Evolutionary conservation across 768 basidiomycete species (phyloP), one percentile per base, ranked within the genome.

Genomic region (Antrodiella citrinella): DNA sequence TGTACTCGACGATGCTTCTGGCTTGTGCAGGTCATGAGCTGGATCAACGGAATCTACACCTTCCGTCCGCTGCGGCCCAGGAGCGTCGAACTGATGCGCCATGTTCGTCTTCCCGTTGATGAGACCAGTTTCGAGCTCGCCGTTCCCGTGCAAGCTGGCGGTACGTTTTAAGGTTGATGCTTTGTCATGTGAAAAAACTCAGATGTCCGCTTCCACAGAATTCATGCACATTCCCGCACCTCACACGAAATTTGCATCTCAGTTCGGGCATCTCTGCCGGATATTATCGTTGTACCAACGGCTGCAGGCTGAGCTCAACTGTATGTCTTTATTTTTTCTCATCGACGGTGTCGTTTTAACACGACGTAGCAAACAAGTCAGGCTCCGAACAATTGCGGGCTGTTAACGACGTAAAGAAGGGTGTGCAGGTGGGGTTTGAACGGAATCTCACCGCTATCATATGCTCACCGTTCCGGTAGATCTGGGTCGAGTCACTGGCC

Each of bases 1-100:
- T 84, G 84, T 53, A 72, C 81, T n/a, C 82, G 88, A 43, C 80
- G 88, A 50, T 80, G 85, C 51, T 89, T 90, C 65, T 91, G 88
- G 87, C 71, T 86, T 49, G 78, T 86, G 51, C 78, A 81, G 60
- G 67, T 80, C 52, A 71, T 84, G 59, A 80, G 84, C 59, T 65
- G 69, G 56, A 67, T 76, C 21, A 65, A 66, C 40, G 67, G 70
- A 57, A 66, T 71, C 47, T 69, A 66, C 50, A 66, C 63, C 44
- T 68, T 65, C 57, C 60, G 65, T 49, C 70, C 68, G 23, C 49
- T 63, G 43, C 66, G 64, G 20, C 64, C 67, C 22, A 65, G 62
- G 13, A 56, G 57, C 51, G 43, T 51, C 9, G 62, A 63, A 47
- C 67, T 54, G 60, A 65, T 51, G 68, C 68, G 41, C 64, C 68